phyloP scores from a whole-genome alignment of 352 stramenopile species.

The Pythium rishiriense region DNA sequence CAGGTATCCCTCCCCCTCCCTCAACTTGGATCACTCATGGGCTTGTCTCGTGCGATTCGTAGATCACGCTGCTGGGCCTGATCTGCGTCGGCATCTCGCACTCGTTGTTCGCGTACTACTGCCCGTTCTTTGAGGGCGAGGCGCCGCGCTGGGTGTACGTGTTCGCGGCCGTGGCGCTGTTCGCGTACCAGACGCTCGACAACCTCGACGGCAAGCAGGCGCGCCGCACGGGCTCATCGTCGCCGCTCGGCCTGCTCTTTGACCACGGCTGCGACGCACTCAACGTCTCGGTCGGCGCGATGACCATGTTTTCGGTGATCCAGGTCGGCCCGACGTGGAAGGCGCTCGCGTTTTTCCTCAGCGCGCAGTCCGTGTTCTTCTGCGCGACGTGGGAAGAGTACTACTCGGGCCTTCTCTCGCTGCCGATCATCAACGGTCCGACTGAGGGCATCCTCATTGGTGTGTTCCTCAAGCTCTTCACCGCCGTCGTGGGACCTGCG shows the following conservation, averaged over 20 bases:
- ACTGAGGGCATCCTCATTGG: constrained; percentile 94
- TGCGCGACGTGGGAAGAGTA: constrained; percentile 92
- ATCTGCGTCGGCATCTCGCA: constrained; percentile 66
- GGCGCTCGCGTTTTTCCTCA: constrained; percentile 71
- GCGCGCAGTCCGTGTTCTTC: constrained; percentile 79
- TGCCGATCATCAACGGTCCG: constrained; percentile 97
- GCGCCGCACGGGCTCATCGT: constrained; percentile 76
- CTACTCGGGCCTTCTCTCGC: constrained; percentile 93
- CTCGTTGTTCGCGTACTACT: constrained; percentile 65
- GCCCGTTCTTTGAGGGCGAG: constrained; percentile 70
- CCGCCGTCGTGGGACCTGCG: constrained; percentile 48
- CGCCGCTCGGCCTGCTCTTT: constrained; percentile 79
- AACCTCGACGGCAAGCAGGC: constrained; percentile 87
- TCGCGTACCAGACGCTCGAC: constrained; percentile 81
- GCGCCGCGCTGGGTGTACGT: constrained; percentile 72
- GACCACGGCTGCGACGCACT: constrained; percentile 85
- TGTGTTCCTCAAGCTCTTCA: constrained; percentile 76
- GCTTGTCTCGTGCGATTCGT: constrained; percentile 1
- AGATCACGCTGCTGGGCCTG: constrained; percentile 80
- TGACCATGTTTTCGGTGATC: constrained; percentile 79
- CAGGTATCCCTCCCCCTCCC: background rate
- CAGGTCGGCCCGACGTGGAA: constrained; percentile 83
- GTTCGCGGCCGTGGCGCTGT: constrained; percentile 55
- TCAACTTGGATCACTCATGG: background rate
- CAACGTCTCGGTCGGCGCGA: constrained; percentile 79